These are phyloP conservation scores for Tolypocladium tundrense DNA, from an alignment of 2,329 filamentous ascomycete genomes.

Conservation along the genomic window DNA sequence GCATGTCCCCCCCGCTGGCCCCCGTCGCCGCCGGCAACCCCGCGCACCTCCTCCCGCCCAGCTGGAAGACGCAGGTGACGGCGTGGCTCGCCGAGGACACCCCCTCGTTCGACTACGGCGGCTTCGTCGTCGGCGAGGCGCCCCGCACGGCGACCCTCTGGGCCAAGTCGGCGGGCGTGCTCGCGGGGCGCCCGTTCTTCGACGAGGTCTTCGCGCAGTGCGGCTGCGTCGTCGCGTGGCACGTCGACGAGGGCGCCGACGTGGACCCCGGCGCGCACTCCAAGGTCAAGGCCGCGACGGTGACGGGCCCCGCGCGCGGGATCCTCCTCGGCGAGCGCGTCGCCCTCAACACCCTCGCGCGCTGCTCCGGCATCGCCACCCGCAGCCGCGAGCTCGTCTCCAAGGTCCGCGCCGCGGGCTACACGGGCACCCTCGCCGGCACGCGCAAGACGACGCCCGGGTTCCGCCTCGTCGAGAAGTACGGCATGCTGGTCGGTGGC, in stretches of 20 bases:
- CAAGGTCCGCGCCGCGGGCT: constrained; percentile 56
- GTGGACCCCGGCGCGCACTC: constrained; percentile 46
- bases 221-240: constrained; percentile 88
- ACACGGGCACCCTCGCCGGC: constrained; percentile 76
- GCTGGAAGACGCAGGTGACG: constrained; percentile 71
- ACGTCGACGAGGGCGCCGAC: constrained; percentile 61
- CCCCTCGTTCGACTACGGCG: constrained; percentile 92
- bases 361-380: constrained; percentile 86
- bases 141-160: constrained; percentile 55
- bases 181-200: constrained; percentile 92
- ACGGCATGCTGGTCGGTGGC: constrained; percentile 90
- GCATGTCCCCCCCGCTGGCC: not conserved
- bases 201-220: constrained; percentile 85
- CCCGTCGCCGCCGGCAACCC: constrained; percentile 24
- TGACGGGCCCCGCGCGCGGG: constrained; percentile 68
- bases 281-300: constrained; percentile 63
- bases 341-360: constrained; percentile 78
- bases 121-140: constrained; percentile 80
- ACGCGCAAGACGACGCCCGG: constrained; percentile 96
- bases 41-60: constrained; percentile 68
- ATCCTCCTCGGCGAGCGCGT: constrained; percentile 89
- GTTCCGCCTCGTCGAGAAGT: constrained; percentile 93
- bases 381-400: constrained; percentile 46
- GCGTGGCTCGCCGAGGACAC: constrained; percentile 94
- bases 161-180: constrained; percentile 63